A percentile compares a stretch with the other conserved stretches of the same genome.
phyloP scores from a whole-genome alignment of 2,329 filamentous ascomycete species.

The Sarocladium strictum region DNA sequence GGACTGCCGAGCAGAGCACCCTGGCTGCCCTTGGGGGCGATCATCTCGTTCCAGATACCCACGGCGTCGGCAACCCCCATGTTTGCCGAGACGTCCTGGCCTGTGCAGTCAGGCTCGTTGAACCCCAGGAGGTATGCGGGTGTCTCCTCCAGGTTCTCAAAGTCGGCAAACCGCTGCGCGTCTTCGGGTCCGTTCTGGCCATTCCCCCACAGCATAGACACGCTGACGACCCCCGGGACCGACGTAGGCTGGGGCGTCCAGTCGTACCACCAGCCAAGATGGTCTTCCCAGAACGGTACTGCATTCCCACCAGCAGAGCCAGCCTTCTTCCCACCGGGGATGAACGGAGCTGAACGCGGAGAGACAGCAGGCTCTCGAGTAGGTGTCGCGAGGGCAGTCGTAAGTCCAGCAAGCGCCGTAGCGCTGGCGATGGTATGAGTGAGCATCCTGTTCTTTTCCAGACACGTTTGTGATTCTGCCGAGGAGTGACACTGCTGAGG shows the following conservation, averaged over 20 bases:
- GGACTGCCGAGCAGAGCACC: constrained; percentile 43
- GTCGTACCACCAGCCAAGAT: no score
- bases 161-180: constrained; percentile 12
- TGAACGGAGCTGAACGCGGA: no score
- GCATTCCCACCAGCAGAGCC: no score
- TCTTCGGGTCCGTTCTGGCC: constrained; percentile 13
- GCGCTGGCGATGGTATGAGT: no score
- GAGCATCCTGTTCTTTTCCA: no score
- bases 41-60: constrained; percentile 44
- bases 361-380: no score
- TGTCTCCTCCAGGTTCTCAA: constrained; percentile 10
- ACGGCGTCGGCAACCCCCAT: constrained; percentile 26
- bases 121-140: constrained; percentile 13
- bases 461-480: no score
- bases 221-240: constrained; percentile 11
- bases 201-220: constrained; percentile 15
- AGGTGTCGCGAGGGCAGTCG: no score
- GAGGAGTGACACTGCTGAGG: no score
- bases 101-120: constrained; percentile 15
- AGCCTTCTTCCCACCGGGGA: no score
- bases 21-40: constrained; percentile 64
- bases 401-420: no score
- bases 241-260: constrained; percentile 11
- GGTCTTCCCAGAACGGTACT: no score
- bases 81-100: constrained; percentile 13